Evolutionary conservation across 192 early-diverging fungal genomes (phyloP).

Genomic region (Backusella macrospora): DNA sequence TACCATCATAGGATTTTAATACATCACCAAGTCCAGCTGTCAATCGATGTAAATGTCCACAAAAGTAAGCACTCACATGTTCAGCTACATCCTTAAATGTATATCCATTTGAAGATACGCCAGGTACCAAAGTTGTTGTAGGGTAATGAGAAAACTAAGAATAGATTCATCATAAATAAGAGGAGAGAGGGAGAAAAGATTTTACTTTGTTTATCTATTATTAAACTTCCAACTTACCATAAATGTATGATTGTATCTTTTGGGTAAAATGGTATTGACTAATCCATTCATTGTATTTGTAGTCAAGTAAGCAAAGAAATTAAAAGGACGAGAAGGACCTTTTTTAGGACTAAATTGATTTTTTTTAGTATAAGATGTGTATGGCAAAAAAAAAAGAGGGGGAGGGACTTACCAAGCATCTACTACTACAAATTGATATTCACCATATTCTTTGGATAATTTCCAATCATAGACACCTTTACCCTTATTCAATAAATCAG

Average conservation of each 20-base stretch:
- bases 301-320: conserved; percentile 87
- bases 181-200: background rate
- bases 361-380: background rate
- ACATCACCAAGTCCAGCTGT: conserved; percentile 56
- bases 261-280: conserved; percentile 50
- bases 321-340: conserved; percentile 79
- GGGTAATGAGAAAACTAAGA: conserved; percentile 73
- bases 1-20: conserved; percentile 63
- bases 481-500: conserved; percentile 41
- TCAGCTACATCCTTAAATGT: conserved; percentile 61
- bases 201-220: background rate
- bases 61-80: conserved; percentile 75
- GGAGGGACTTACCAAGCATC: conserved; percentile 67
- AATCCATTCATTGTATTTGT: conserved; percentile 71
- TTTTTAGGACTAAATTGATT: conserved; percentile 51
- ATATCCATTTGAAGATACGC: conserved; percentile 56
- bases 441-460: conserved; percentile 66
- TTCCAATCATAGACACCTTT: conserved; percentile 52
- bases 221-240: conserved; percentile 47
- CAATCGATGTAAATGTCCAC: conserved; percentile 85
- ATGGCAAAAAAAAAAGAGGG: background rate
- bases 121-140: conserved; percentile 74
- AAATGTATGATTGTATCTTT: conserved; percentile 65
- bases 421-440: conserved; percentile 78
- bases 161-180: background rate